Evolutionary conservation across 352 stramenopile species (phyloP), one percentile per base, ranked within the genome.

Genomic region (Blastocystis sp.): DNA sequence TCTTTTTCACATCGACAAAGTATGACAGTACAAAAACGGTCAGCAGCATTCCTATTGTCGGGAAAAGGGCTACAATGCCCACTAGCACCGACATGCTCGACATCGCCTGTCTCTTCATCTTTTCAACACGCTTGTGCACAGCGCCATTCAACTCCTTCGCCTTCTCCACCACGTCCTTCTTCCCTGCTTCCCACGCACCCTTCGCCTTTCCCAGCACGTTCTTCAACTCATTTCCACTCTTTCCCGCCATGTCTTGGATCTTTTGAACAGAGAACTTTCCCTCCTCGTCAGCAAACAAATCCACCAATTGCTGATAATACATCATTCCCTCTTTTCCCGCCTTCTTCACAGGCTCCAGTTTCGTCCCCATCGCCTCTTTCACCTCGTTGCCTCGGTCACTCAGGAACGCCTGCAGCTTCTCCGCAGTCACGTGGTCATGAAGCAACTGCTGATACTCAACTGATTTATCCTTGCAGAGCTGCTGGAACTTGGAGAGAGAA

Each of bases 401-500:
- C 0, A 80, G 20, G 26, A 80, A 80, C 13, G 69, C 69, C 26
- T 53, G 43, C 73, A 84, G 73, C 20, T 84, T 84, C 53, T 68
- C 73, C 26, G 53, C 47, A 13, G 73, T 84, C 26, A 84, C 73
- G 43, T 68, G 59, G 53, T 84, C 73, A 50, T 84, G 59, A n/a
- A 84, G 6, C 20, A 84, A 23, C n/a, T 41, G 34, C 73, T 66
- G 26, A 45, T 84, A 84, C 73, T 77, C 77, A 5, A 20, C 66
- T 8, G 26, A 15, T 34, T 76, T 77, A 15, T 56, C 70, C 47
- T 76, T 50, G 55, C 62, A 76, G 11, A 77, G 66, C 34, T 53
- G 20, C 50, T 88, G 62, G 66, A 88, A 88, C 47, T 88, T 76
- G 18, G 68, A 23, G 41, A 88, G 34, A 13, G 77, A 76, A 11